Conservation (phyloP, 352 stramenopile species). For the Poterioochromonas sp. region DNA sequence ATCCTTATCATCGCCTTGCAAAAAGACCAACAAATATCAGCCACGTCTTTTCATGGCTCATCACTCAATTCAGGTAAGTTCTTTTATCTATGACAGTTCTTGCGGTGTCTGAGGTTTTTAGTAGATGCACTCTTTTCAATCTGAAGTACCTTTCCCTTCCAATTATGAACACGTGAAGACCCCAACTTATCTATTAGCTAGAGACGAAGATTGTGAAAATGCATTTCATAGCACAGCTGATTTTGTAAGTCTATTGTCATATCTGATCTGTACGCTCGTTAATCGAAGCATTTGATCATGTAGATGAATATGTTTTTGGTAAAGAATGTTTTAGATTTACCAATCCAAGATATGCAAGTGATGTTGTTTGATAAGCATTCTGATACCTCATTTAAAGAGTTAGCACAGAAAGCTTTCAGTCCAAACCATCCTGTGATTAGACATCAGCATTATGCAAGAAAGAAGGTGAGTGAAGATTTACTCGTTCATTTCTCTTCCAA, state of each 20-base stretch:
- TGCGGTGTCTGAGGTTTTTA: background rate
- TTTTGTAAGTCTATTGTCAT: slow-evolving; percentile 33
- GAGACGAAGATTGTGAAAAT: slow-evolving; percentile 45
- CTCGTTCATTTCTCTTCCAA: no score
- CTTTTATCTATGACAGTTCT: background rate
- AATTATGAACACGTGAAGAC: background rate
- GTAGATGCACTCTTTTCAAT: slow-evolving; percentile 5
- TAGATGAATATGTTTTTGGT: slow-evolving; percentile 42
- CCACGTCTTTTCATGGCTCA: slow-evolving; percentile 35
- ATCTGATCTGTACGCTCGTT: background rate
- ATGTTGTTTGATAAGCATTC: slow-evolving; percentile 41
- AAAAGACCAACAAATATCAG: slow-evolving; percentile 22
- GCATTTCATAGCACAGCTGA: slow-evolving; percentile 42
- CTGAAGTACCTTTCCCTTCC: background rate
- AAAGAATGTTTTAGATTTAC: background rate
- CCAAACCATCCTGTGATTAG: slow-evolving; percentile 8
- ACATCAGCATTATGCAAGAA: slow-evolving; percentile 27
- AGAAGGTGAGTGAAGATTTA: slow-evolving; percentile 18
- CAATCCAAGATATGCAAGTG: slow-evolving; percentile 34
- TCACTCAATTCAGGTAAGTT: slow-evolving; percentile 17
- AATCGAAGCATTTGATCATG: background rate
- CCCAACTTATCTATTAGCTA: slow-evolving; percentile 39
- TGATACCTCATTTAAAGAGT: slow-evolving; percentile 31
- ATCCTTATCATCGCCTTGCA: slow-evolving; percentile 29
- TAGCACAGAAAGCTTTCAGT: slow-evolving; percentile 41